Evolutionary conservation across 140 eudicot genomes (phyloP).

Genomic region (Bidens hawaiensis): DNA sequence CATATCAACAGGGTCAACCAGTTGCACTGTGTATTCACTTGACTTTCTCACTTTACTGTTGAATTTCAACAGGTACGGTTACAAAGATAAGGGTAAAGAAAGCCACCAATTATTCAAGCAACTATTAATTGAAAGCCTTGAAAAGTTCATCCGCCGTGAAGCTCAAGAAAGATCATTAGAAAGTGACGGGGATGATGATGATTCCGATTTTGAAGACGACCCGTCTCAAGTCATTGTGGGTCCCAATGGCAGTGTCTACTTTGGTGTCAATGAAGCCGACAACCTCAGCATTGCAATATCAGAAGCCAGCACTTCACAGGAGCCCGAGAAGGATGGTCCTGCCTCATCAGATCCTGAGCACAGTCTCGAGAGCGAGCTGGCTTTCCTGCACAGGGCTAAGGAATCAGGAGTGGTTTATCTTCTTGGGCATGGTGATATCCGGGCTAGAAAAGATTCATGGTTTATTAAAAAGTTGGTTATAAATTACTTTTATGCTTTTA

Average conservation of each 20-base stretch:
- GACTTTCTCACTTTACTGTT: no score
- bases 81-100: constrained; percentile 92
- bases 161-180: constrained; percentile 89
- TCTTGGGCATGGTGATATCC: constrained; percentile 92
- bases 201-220: constrained; percentile 60
- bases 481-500: constrained; percentile 82
- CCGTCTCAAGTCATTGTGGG: constrained; percentile 54
- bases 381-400: constrained; percentile 82
- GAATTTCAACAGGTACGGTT: constrained; percentile 92
- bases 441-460: constrained; percentile 95
- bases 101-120: constrained; percentile 87
- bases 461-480: constrained; percentile 79
- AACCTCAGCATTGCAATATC: constrained; percentile 22
- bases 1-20: not conserved
- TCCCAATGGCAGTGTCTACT: constrained; percentile 70
- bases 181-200: constrained; percentile 69
- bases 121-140: constrained; percentile 83
- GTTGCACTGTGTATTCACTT: not conserved
- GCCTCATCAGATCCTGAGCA: constrained; percentile 55
- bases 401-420: constrained; percentile 96
- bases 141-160: constrained; percentile 91
- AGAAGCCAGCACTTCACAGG: constrained; percentile 54
- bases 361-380: constrained; percentile 83
- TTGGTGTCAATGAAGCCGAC: constrained; percentile 58
- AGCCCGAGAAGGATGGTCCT: constrained; percentile 18